Evolutionary conservation across 2,329 filamentous ascomycete genomes (phyloP).

Genomic region (Lithohypha guttulata): DNA sequence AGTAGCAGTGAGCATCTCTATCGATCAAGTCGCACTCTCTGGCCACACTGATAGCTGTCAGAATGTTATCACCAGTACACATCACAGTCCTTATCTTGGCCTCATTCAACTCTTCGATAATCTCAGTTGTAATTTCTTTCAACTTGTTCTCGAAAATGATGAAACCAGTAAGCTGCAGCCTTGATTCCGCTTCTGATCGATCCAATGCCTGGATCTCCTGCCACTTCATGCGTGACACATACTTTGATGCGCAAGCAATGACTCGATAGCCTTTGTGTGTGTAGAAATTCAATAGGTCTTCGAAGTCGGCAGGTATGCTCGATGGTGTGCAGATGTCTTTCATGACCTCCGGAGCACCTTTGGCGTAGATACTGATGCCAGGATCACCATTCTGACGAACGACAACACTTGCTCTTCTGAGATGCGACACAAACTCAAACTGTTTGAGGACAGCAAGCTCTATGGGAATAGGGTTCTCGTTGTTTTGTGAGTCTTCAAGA

Average conservation of each 20-base stretch:
- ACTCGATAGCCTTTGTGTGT: slow-evolving; percentile 94
- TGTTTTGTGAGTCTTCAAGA: slow-evolving; percentile 35
- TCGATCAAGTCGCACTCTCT: slow-evolving; percentile 79
- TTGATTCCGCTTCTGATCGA: slow-evolving; percentile 69
- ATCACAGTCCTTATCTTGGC: slow-evolving; percentile 85
- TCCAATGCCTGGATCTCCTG: slow-evolving; percentile 91
- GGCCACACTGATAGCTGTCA: slow-evolving; percentile 92
- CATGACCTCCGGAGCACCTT: slow-evolving; percentile 94
- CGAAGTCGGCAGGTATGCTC: slow-evolving; percentile 77
- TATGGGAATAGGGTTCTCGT: slow-evolving; percentile 37
- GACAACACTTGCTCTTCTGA: slow-evolving; percentile 84
- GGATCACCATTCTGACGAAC: slow-evolving; percentile 78
- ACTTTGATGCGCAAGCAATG: slow-evolving; percentile 86
- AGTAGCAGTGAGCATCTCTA: slow-evolving; percentile 75
- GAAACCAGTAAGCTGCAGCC: slow-evolving; percentile 83
- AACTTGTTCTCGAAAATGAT: slow-evolving; percentile 99
- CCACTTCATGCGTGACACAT: slow-evolving; percentile 80
- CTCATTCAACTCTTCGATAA: slow-evolving; percentile 69
- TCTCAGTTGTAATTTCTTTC: slow-evolving; percentile 71
- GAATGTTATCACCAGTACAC: slow-evolving; percentile 96
- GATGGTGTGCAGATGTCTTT: slow-evolving; percentile 78
- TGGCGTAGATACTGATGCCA: slow-evolving; percentile 82
- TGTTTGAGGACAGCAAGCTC: slow-evolving; percentile 84
- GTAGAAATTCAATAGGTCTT: slow-evolving; percentile 78
- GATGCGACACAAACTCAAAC: slow-evolving; percentile 90